These are phyloP conservation scores for Nakazawaea anatomiae DNA, from an alignment of 805 yeast genomes.

Conservation along the genomic window DNA sequence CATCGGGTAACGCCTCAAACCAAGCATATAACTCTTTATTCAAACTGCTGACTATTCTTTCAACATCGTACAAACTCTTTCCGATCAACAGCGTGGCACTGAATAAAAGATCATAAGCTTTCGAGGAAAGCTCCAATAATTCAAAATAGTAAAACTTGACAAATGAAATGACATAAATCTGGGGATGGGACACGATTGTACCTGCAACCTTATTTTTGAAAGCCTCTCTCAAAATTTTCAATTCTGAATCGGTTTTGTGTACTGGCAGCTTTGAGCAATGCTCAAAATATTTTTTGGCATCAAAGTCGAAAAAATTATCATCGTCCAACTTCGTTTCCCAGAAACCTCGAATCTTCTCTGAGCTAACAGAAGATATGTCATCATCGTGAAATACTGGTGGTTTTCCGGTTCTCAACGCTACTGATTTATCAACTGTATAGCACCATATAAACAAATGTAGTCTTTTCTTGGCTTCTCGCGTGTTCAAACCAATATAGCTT, in stretches of 20 bases:
- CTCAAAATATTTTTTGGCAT: constrained; percentile 9
- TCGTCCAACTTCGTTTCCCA: not conserved
- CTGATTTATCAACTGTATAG: constrained; percentile 38
- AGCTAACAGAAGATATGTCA: constrained; percentile 28
- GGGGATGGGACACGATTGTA: not conserved
- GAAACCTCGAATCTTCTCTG: constrained; percentile 2
- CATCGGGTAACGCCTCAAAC: constrained; percentile 21
- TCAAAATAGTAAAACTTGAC: constrained; percentile 12
- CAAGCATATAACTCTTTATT: constrained; percentile 22
- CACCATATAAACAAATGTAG: constrained; percentile 45
- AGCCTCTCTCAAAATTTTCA: not conserved
- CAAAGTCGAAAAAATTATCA: not conserved
- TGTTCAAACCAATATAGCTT: constrained; percentile 28
- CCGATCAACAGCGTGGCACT: constrained; percentile 21
- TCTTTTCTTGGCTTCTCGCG: constrained; percentile 30
- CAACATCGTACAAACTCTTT: constrained; percentile 14
- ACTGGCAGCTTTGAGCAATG: constrained; percentile 9
- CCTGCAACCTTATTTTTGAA: not conserved
- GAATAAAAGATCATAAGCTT: constrained; percentile 20
- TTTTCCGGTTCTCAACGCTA: constrained; percentile 40
- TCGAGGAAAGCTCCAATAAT: constrained; percentile 20
- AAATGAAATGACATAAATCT: not conserved
- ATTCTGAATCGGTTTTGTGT: not conserved
- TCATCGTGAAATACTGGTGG: constrained; percentile 38
- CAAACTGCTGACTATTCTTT: constrained; percentile 11